Evolutionary conservation across 345 rosid species (phyloP), one percentile per base, ranked within the genome.

Genomic region (Adansonia digitata): DNA sequence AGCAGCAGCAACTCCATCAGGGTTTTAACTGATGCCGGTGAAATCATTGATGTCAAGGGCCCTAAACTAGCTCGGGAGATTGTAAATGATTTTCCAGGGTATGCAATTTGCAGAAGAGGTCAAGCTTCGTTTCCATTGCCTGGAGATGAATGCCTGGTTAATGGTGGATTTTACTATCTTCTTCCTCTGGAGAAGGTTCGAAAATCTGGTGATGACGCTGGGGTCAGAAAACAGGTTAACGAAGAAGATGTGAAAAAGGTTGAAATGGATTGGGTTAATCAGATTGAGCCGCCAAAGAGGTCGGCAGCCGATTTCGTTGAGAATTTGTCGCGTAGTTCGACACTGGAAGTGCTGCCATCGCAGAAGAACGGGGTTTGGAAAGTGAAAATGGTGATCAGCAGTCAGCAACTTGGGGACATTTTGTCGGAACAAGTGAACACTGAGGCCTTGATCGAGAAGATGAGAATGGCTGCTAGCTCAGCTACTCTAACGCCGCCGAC

Each of bases 401-500:
- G 87, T 2, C 82, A 85, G 85, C 89, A 87, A 63, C 72, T 89
- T 80, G 94, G 76, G 82, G 92, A 90, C 53, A 92, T 92, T 73
- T 67, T 90, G 48, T 83, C 97, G 0, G 89, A 86, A 69, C 79
- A 88, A 75, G 94, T 71, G 37, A 87, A 88, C 53, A 87, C 89
- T 0, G 90, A 90, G 72, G 90, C 85, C 2, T 71, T 90, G 88
- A 90, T 92, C 45, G 92, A 89, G 85, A 88, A 84, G 63, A 86
- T 90, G 79, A 80, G 94, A 75, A 81, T 76, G 83, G 59, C 27
- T 3, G 59, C 59, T 26, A 74, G 56, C 75, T 77, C 91, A 0
- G 69, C 81, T 7, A 59, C 31, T 1, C 62, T 64, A 40, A 65
- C 3, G 34, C 34, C 34, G 3, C 3, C 3, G 56, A 53, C 74